These are phyloP conservation scores for Fusarium illudens DNA, from an alignment of 2,329 filamentous ascomycete species.

Conservation along the genomic window DNA sequence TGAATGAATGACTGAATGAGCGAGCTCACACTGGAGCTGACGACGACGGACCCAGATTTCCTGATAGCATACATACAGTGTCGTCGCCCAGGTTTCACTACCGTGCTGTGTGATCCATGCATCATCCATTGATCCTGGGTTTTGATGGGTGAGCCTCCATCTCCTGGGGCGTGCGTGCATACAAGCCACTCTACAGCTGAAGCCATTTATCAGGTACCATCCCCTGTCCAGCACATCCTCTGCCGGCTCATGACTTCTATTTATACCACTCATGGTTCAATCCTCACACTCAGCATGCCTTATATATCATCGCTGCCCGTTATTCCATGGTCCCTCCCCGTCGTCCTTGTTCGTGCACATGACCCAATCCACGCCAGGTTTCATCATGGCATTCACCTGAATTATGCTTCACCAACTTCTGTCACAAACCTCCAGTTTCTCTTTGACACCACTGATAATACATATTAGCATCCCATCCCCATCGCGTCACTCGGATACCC, in stretches of 20 bases:
- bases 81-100: slow-evolving; percentile 1
- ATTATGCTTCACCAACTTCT: not conserved
- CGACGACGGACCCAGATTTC: slow-evolving; percentile 21
- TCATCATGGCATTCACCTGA: slow-evolving; percentile 7
- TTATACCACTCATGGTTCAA: not conserved
- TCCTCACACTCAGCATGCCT: not conserved
- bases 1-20: no score
- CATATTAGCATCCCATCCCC: not conserved
- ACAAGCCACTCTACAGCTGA: not conserved
- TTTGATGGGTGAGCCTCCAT: not conserved
- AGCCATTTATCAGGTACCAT: not conserved
- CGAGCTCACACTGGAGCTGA: slow-evolving; percentile 24
- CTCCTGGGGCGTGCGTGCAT: not conserved
- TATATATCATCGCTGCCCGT: not conserved
- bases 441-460: not conserved
- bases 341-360: not conserved
- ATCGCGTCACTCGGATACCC: not conserved
- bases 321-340: not conserved
- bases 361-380: not conserved
- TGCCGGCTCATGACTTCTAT: not conserved
- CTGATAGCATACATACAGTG: slow-evolving; percentile 1
- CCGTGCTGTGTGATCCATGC: slow-evolving; percentile 1
- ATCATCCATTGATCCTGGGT: no score
- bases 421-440: not conserved
- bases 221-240: not conserved